Evolutionary conservation across 1,139 yeast species (phyloP).

Genomic region (Pichia norvegensis): DNA sequence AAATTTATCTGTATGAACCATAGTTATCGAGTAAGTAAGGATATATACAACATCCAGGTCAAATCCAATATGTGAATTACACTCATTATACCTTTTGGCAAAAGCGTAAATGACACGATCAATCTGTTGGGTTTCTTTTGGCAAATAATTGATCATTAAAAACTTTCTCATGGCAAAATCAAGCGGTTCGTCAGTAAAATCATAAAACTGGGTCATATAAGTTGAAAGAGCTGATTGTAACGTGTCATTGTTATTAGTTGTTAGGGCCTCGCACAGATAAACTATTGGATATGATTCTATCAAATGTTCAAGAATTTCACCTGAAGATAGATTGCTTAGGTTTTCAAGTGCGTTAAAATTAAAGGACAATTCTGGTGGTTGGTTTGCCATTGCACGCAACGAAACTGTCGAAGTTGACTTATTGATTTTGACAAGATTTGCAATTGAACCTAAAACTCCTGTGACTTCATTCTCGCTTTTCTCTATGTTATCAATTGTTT

Average conservation of each 20-base stretch:
- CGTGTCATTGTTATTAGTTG: conserved; percentile 17
- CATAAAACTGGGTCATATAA: conserved; percentile 35
- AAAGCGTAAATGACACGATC: conserved; percentile 54
- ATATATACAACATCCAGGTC: conserved; percentile 48
- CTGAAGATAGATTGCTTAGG: conserved; percentile 15
- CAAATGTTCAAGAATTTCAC: conserved; percentile 18
- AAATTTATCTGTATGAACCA: conserved; percentile 64
- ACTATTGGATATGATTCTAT: conserved; percentile 20
- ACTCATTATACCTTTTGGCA: conserved; percentile 38
- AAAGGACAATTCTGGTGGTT: too few relatives aligned
- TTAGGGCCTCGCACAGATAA: conserved; percentile 15
- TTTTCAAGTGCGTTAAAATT: background rate
- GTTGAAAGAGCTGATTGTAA: conserved; percentile 30
- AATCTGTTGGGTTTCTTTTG: conserved; percentile 64
- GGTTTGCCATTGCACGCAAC: background rate
- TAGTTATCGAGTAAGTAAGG: conserved; percentile 50
- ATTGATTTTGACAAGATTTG: conserved; percentile 24
- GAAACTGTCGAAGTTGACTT: conserved; percentile 6
- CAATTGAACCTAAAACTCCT: conserved; percentile 24
- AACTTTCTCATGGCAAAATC: conserved; percentile 56
- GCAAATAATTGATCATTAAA: conserved; percentile 47
- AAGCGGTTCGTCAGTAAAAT: conserved; percentile 45
- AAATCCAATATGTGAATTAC: conserved; percentile 32
- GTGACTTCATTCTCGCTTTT: conserved; percentile 10
- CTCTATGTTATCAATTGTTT: conserved; percentile 23